Base-by-base conservation (phyloP, 2,329 filamentous ascomycete genomes). In the Stachybotrys chlorohalonatus region DNA sequence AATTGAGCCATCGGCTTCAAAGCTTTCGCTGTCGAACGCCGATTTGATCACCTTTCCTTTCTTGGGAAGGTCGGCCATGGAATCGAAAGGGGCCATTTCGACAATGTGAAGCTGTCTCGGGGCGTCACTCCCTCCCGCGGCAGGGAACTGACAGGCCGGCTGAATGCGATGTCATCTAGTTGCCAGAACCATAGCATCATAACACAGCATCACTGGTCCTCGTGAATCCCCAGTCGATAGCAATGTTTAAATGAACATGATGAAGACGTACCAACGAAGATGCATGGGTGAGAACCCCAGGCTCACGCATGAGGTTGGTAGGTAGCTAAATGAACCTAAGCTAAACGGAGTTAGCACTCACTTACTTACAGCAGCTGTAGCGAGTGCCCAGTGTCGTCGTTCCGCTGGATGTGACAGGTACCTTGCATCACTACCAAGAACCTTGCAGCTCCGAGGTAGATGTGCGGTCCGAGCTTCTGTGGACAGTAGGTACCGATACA, bases 11-110 rank as follows among this genome's bases (percentile, higher is more conserved):
- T 95, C 87, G 59, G 86, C 82, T 62, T 91, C 90, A 63, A 96
- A 96, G 39, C 89, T 95, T 54, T 89, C 85, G 69, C 90, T 95
- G 59, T 95, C 89, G 61, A 85, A 91, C 46, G 90, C 87, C 55
- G 83, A 85, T 64, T 81, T 83, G 62, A 85, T 80, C 39, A 73
- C 68, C 66, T 84, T 85, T 24, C 73, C 76, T 70, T 81, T 84
- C 64, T 78, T 82, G 36, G 75, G 72, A 47, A 70, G 66, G 53
- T 79, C 75, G 52, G 66, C 51, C 49, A 68, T 65, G 61, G 74
- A 72, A 60, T 77, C 73, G 59, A 76, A 78, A 42, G 73, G 72
- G 61, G 77, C 75, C 79, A 82, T 82, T 57, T 52, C 46, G n/a
- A 47, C 46, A 2, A 8, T 11, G 2, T n/a, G 46, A 9, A 9